Conservation (phyloP, 176 grass and related monocot genomes). For the Zea luxurians region DNA sequence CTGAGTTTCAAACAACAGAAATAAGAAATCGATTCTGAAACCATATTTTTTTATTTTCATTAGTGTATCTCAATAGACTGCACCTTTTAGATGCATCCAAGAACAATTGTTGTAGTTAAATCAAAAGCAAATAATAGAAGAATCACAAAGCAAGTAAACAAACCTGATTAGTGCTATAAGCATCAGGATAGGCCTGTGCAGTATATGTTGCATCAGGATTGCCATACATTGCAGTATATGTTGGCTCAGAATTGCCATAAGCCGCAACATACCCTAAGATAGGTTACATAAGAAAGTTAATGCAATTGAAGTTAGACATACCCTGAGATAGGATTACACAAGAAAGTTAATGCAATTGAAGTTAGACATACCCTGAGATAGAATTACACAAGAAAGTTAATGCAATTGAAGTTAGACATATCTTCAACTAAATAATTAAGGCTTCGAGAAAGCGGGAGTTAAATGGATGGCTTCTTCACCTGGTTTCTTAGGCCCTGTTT, state of each 20-base stretch:
- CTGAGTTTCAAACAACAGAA: background rate
- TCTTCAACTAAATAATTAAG: background rate
- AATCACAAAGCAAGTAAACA: slow-evolving; percentile 23
- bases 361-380: slow-evolving; percentile 56
- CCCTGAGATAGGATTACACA: slow-evolving; percentile 47
- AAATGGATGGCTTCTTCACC: background rate
- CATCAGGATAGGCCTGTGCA: slow-evolving; percentile 38
- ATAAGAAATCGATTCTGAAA: background rate
- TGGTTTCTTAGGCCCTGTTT: too few relatives aligned
- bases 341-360: background rate
- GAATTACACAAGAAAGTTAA: slow-evolving; percentile 2
- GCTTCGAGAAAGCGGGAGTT: background rate
- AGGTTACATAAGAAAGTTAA: background rate
- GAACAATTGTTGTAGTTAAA: background rate
- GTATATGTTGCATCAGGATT: slow-evolving; percentile 42
- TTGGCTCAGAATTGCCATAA: slow-evolving; percentile 44
- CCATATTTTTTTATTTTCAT: background rate
- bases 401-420: slow-evolving; percentile 14
- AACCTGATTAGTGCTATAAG: slow-evolving; percentile 70
- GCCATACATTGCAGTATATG: slow-evolving; percentile 36
- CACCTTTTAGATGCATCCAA: slow-evolving; percentile 15
- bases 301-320: slow-evolving; percentile 13
- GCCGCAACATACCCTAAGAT: slow-evolving; percentile 53
- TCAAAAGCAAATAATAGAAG: slow-evolving; percentile 25
- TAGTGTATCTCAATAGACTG: background rate